phyloP scores from a whole-genome alignment of 495 filamentous ascomycete species.

The Patellaria atrata region DNA sequence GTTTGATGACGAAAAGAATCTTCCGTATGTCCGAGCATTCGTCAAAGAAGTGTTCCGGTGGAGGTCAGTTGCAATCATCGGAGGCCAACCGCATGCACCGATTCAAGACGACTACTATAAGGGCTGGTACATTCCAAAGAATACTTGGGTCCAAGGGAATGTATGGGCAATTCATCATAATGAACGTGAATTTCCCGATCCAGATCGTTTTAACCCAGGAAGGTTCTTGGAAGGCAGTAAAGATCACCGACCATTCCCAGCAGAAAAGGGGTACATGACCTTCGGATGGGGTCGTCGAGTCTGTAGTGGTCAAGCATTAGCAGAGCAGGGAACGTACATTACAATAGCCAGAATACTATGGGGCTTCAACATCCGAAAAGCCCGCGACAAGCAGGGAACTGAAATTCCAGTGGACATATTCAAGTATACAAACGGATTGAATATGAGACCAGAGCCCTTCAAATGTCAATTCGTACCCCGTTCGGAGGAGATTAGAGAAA shows the following conservation, averaged over 20 bases:
- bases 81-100: constrained; percentile 26
- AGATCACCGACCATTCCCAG: constrained; percentile 37
- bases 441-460: constrained; percentile 28
- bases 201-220: constrained; percentile 29
- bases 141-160: constrained; percentile 25
- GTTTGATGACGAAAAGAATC: constrained; percentile 21
- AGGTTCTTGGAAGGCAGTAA: constrained; percentile 23
- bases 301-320: constrained; percentile 29
- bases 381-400: constrained; percentile 32
- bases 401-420: constrained; percentile 37
- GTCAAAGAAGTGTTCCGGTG: constrained; percentile 27
- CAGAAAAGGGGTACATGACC: constrained; percentile 48
- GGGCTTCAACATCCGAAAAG: constrained; percentile 31
- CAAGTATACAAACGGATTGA: constrained; percentile 30
- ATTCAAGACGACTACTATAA: constrained; percentile 25
- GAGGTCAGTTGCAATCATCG: constrained; percentile 26
- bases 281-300: constrained; percentile 38
- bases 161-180: constrained; percentile 33
- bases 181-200: constrained; percentile 31
- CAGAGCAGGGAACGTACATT: constrained; percentile 31
- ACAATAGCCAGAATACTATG: constrained; percentile 25
- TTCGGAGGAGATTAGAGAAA: constrained; percentile 33
- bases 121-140: constrained; percentile 25
- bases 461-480: constrained; percentile 26
- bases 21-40: constrained; percentile 24